Evolutionary conservation across 371 early-diverging fungal genomes (phyloP), one percentile per base, ranked within the genome.

Genomic region (Mortierella sp.): DNA sequence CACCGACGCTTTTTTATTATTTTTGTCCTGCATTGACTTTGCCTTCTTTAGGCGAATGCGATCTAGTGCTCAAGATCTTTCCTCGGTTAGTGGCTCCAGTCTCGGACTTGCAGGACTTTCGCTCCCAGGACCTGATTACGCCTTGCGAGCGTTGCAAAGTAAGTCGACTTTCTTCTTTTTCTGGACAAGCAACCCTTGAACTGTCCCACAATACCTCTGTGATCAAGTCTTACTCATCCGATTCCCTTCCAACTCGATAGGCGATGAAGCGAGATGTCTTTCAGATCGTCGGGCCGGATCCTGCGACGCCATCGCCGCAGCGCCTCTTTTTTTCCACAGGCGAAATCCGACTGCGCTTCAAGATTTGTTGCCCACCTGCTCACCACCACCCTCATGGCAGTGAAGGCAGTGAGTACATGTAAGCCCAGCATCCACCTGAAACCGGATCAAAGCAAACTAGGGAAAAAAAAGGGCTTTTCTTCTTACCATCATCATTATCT

Each of bases 21-120:
- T 52, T 30, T 6, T 28, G 60, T 21, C n/a, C n/a, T n/a, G n/a
- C n/a, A n/a, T n/a, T n/a, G n/a, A n/a, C n/a, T n/a, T n/a, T n/a
- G n/a, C n/a, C n/a, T 21, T 56, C 23, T 23, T 30, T 55, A 76
- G 77, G 77, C 55, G 77, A 76, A 16, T 76, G 77, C n/a, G 77
- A 76, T 37, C 68, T 76, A 16, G 77, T 72, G 23, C 60, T 76
- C 51, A 76, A 76, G 68, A 72, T 76, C 37, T 76, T 72, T 57
- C 77, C 77, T 6, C 63, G 77, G 15, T 30, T 76, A 26, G 60
- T 61, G 0, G 18, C 58, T 5, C 29, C 65, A 16, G 30, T 6
- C n/a, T 29, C 37, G 19, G 70, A 75, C 57, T 28, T 56, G 46
- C 66, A 70, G n/a, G 11, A 62, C 18, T 48, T 29, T 28, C 37